Conservation (phyloP, 2,329 filamentous ascomycete species). For the Aspergillus caelatus region DNA sequence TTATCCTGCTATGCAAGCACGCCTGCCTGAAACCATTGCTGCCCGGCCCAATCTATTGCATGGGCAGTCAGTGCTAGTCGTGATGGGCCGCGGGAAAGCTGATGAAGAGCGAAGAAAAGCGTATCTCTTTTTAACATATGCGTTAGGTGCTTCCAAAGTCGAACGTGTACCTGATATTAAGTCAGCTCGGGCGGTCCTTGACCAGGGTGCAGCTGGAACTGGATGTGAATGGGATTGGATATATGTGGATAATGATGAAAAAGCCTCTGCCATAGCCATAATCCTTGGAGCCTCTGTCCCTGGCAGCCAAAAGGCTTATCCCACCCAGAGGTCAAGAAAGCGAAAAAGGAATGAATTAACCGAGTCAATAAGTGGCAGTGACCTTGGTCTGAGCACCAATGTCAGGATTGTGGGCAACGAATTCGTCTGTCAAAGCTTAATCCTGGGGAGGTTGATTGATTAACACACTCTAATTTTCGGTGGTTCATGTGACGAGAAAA, state of each 20-base stretch:
- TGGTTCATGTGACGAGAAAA: background rate
- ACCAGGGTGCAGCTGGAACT: conserved; percentile 48
- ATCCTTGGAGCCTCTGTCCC: conserved; percentile 22
- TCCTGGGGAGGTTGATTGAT: conserved; percentile 77
- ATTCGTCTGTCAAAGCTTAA: conserved; percentile 88
- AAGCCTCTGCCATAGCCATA: conserved; percentile 56
- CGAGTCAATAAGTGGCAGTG: conserved; percentile 30
- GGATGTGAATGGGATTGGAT: conserved; percentile 69
- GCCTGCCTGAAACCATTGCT: conserved; percentile 60
- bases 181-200: conserved; percentile 64
- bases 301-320: conserved; percentile 30
- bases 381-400: conserved; percentile 46
- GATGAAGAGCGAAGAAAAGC: conserved; percentile 68
- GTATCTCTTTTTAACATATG: conserved; percentile 79
- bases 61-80: conserved; percentile 69
- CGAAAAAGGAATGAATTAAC: conserved; percentile 41
- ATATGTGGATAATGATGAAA: conserved; percentile 70
- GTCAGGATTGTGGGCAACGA: conserved; percentile 78
- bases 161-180: conserved; percentile 66
- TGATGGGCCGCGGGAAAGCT: conserved; percentile 66
- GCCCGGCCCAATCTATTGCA: conserved; percentile 65
- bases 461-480: conserved; percentile 36
- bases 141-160: conserved; percentile 71
- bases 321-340: conserved; percentile 44
- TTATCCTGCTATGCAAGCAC: conserved; percentile 62